Evolutionary conservation across 495 filamentous ascomycete genomes (phyloP).

Genomic region (Pyronema omphalodes): DNA sequence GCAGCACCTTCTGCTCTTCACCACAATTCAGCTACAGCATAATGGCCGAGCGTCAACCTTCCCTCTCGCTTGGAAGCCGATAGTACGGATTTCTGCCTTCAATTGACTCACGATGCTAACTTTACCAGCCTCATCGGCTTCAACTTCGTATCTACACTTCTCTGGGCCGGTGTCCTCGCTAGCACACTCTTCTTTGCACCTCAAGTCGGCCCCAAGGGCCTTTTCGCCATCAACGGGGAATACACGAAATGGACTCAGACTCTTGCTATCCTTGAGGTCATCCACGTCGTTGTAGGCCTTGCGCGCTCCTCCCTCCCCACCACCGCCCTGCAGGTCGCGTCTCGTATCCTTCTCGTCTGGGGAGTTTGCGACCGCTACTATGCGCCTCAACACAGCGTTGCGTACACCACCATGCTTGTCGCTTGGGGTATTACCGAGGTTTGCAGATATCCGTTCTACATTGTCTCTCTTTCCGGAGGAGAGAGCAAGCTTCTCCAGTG

Average conservation of each 20-base stretch:
- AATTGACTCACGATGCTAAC: background rate
- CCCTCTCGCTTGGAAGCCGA: background rate
- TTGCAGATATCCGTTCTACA: slow-evolving; percentile 76
- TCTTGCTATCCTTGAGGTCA: slow-evolving; percentile 58
- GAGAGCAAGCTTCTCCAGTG: slow-evolving; percentile 49
- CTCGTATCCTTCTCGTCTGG: slow-evolving; percentile 71
- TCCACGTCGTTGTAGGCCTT: slow-evolving; percentile 57
- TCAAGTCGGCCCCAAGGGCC: slow-evolving; percentile 33
- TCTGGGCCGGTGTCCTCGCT: slow-evolving; percentile 57
- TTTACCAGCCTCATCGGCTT: slow-evolving; percentile 47
- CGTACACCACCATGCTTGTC: slow-evolving; percentile 51
- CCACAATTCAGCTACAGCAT: background rate
- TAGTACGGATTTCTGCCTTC: background rate
- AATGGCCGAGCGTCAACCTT: background rate
- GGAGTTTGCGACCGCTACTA: slow-evolving; percentile 51
- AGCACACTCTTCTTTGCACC: slow-evolving; percentile 36
- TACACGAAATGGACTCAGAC: slow-evolving; percentile 69
- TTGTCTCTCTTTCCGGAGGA: slow-evolving; percentile 43
- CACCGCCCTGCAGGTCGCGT: slow-evolving; percentile 73
- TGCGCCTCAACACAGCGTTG: slow-evolving; percentile 30
- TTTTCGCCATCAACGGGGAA: slow-evolving; percentile 37
- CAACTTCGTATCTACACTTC: slow-evolving; percentile 53
- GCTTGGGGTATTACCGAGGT: slow-evolving; percentile 81
- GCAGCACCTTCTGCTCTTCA: background rate
- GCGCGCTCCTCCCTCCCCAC: slow-evolving; percentile 72